Conservation (phyloP, 805 yeast genomes). For the Kluyveromyces lactis region DNA sequence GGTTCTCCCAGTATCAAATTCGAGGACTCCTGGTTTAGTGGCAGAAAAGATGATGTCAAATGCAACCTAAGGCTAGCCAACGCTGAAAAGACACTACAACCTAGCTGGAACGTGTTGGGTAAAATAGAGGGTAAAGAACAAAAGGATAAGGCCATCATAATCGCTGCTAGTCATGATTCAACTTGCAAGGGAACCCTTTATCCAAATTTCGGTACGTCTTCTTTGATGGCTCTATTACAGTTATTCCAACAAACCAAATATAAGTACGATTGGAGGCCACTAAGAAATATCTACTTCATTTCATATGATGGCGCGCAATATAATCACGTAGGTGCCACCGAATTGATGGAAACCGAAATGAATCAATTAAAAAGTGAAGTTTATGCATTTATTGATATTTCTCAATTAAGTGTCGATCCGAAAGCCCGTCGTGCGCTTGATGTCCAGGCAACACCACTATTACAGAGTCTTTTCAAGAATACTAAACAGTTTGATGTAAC, state of each 20-base stretch:
- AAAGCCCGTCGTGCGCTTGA: slow-evolving; percentile 45
- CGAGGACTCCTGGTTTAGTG: slow-evolving; percentile 17
- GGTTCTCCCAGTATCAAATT: slow-evolving; percentile 19
- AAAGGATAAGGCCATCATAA: slow-evolving; percentile 56
- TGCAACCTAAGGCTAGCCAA: slow-evolving; percentile 33
- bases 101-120: slow-evolving; percentile 72
- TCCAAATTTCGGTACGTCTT: slow-evolving; percentile 67
- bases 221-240: slow-evolving; percentile 62
- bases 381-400: slow-evolving; percentile 64
- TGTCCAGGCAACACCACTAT: slow-evolving; percentile 56
- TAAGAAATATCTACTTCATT: slow-evolving; percentile 71
- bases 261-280: slow-evolving; percentile 69
- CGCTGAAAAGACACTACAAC: slow-evolving; percentile 46
- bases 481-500: slow-evolving; percentile 19
- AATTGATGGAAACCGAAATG: slow-evolving; percentile 55
- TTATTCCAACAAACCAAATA: slow-evolving; percentile 56
- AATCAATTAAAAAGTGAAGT: slow-evolving; percentile 51
- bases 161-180: slow-evolving; percentile 81
- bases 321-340: slow-evolving; percentile 79
- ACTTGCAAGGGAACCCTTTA: slow-evolving; percentile 65
- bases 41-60: slow-evolving; percentile 11
- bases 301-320: slow-evolving; percentile 80
- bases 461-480: slow-evolving; percentile 38
- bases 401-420: slow-evolving; percentile 39
- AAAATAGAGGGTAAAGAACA: slow-evolving; percentile 77